Percentiles rank a stretch among this genome's conserved stretches.
These are phyloP conservation scores for Geotrichum histeridarum DNA, from an alignment of 1,139 yeast genomes.

Conservation along the genomic window DNA sequence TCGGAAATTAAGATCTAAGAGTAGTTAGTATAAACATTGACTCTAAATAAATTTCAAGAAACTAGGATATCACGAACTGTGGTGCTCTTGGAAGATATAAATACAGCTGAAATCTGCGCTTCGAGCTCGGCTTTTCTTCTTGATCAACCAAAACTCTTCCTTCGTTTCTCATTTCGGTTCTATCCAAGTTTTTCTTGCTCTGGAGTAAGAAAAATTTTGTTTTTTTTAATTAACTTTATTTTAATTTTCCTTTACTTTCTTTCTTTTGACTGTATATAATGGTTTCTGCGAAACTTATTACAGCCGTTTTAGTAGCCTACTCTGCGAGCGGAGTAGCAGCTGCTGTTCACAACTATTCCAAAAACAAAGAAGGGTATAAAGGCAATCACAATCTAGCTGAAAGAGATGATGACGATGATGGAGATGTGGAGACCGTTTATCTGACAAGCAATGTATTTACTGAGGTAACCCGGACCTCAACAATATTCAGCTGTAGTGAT, in stretches of 20 bases:
- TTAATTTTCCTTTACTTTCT: neutral
- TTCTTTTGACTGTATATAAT: neutral
- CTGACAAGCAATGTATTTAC: neutral
- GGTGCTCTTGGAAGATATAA: neutral
- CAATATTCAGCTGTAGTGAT: neutral
- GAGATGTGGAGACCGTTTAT: neutral
- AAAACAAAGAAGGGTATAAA: too few relatives aligned
- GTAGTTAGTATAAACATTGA: too few relatives aligned
- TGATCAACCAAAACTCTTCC: neutral
- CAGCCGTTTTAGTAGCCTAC: neutral
- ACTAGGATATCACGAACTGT: neutral
- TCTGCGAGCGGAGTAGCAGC: conserved; percentile 1
- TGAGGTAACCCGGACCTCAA: conserved; percentile 2
- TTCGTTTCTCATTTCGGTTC: neutral
- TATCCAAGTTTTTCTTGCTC: neutral
- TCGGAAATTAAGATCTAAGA: too few relatives aligned
- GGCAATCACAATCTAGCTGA: too few relatives aligned
- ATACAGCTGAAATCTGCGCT: neutral
- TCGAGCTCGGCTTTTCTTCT: neutral
- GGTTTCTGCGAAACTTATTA: conserved; percentile 10
- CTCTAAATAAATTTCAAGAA: too few relatives aligned
- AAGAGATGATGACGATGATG: neutral
- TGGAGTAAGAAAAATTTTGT: neutral
- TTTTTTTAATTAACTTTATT: neutral
- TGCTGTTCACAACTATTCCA: neutral